These are phyloP conservation scores for Trichocladium uniseriatum DNA, from an alignment of 495 filamentous ascomycete genomes.

Conservation along the genomic window DNA sequence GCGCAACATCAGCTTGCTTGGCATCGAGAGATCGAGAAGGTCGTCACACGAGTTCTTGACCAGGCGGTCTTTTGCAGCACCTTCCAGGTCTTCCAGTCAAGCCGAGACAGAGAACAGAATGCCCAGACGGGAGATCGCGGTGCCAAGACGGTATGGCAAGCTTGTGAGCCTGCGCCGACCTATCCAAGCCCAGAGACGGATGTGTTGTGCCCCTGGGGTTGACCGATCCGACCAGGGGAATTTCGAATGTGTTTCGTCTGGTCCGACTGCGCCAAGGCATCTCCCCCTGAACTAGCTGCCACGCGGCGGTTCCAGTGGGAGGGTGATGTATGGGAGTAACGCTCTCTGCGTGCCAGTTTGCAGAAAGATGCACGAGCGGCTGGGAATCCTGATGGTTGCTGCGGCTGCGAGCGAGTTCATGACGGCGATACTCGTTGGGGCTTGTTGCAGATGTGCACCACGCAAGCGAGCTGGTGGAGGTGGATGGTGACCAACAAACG, in stretches of 20 bases:
- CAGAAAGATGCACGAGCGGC: no score
- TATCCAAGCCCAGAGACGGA: neutral
- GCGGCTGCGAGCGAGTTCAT: no score
- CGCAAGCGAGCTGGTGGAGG: slow-evolving; percentile 5
- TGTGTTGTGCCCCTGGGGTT: slow-evolving; percentile 1
- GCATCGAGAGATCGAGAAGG: neutral
- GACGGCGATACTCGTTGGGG: neutral
- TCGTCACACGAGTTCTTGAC: slow-evolving; percentile 2
- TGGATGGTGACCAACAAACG: neutral
- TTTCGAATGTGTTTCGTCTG: neutral
- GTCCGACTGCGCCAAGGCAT: slow-evolving; percentile 1
- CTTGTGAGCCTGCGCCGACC: slow-evolving; percentile 4
- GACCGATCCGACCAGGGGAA: neutral
- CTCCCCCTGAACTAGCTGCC: neutral
- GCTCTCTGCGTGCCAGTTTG: no score
- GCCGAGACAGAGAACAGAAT: slow-evolving; percentile 17
- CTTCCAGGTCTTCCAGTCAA: slow-evolving; percentile 9
- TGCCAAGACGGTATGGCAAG: slow-evolving; percentile 14
- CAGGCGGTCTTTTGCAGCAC: slow-evolving; percentile 1
- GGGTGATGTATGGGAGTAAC: no score
- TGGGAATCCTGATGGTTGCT: no score
- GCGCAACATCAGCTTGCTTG: slow-evolving; percentile 7
- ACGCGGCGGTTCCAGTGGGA: no score
- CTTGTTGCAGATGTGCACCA: slow-evolving; percentile 10
- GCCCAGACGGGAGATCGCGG: slow-evolving; percentile 28